phyloP scores from a whole-genome alignment of 2,329 filamentous ascomycete species.

The Trichoderma simmonsii region DNA sequence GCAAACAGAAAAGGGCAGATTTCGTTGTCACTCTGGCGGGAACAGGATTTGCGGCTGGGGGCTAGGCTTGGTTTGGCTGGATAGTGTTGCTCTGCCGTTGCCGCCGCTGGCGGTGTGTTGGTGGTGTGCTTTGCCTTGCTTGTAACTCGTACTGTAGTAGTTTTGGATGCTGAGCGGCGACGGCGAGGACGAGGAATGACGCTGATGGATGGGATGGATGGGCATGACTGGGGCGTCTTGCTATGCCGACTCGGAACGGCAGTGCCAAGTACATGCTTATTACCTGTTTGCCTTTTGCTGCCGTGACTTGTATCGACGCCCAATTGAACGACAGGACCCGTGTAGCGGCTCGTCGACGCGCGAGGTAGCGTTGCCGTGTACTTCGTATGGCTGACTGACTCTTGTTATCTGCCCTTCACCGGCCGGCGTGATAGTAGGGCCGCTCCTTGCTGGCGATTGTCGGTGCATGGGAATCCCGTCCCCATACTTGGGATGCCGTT shows the following conservation, averaged over 20 bases:
- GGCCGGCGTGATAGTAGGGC: background rate
- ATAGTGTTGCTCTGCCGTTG: conserved; percentile 4
- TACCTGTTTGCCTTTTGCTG: background rate
- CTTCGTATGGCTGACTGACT: background rate
- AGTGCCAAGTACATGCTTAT: background rate
- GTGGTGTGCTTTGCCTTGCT: background rate
- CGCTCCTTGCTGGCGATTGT: background rate
- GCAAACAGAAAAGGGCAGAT: conserved; percentile 7
- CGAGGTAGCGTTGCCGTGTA: background rate
- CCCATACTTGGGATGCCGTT: background rate
- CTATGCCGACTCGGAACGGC: background rate
- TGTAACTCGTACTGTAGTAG: background rate
- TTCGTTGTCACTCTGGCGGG: background rate
- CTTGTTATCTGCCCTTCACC: background rate
- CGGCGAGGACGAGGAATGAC: conserved; percentile 9
- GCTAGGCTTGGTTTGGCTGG: background rate
- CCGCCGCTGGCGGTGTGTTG: conserved; percentile 6
- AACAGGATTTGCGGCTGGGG: background rate
- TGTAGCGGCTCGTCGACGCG: background rate
- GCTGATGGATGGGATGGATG: conserved; percentile 1
- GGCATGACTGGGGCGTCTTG: conserved; percentile 7
- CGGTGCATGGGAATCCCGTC: background rate
- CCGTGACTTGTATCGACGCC: background rate
- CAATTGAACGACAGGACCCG: background rate
- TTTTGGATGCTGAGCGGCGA: conserved; percentile 4